phyloP scores from a whole-genome alignment of 2,329 filamentous ascomycete species.

The Penicillium fuscoglaucum region DNA sequence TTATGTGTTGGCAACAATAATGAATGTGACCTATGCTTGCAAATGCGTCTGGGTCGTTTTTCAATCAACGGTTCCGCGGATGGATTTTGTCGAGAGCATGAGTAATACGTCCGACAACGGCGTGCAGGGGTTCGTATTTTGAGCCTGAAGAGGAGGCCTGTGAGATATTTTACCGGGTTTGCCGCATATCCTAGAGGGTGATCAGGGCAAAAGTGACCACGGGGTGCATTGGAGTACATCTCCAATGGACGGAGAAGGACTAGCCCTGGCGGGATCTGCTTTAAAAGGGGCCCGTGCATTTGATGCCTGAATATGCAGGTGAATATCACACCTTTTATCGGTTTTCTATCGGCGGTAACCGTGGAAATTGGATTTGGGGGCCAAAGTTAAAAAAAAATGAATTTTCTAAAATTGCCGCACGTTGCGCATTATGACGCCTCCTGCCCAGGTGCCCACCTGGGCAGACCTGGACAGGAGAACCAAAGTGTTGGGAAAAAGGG shows the following conservation, averaged over 20 bases:
- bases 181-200: neutral
- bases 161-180: neutral
- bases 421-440: neutral
- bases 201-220: neutral
- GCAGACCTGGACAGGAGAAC: too few relatives aligned
- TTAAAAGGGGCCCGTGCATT: neutral
- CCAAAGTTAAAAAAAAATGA: neutral
- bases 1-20: neutral
- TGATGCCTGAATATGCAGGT: neutral
- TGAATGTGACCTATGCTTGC: neutral
- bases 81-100: neutral
- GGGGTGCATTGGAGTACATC: neutral
- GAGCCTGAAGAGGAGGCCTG: neutral
- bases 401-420: neutral
- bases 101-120: neutral
- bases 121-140: too few relatives aligned
- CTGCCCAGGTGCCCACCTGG: neutral
- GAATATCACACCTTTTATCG: neutral
- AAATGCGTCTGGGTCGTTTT: neutral
- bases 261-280: neutral
- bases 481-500: constrained; percentile 11
- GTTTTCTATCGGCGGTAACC: neutral
- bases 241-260: neutral
- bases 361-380: neutral
- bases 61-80: neutral